phyloP scores from a whole-genome alignment of 495 filamentous ascomycete genomes.

The Penicillium coprophilum region DNA sequence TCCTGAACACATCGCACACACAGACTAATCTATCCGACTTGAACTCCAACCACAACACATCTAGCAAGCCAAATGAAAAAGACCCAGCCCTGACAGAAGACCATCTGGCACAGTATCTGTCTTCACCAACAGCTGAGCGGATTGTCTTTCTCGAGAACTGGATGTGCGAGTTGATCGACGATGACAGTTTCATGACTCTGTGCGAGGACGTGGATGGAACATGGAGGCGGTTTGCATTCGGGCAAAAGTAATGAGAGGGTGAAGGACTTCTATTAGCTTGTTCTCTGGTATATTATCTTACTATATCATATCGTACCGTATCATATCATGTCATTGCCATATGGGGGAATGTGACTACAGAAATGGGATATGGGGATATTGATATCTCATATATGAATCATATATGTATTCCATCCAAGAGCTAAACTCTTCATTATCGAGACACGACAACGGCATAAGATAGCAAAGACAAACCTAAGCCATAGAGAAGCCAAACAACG shows the following conservation, averaged over 20 bases:
- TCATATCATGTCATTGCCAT: background rate
- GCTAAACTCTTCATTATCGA: background rate
- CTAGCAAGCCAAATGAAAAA: background rate
- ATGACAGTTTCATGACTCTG: conserved; percentile 45
- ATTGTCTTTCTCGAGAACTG: conserved; percentile 39
- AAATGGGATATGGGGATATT: too few species aligned
- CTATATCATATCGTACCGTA: background rate
- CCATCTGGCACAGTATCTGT: conserved; percentile 33
- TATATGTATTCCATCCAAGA: background rate
- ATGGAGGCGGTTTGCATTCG: conserved; percentile 47
- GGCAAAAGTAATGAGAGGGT: conserved; percentile 21
- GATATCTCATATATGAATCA: background rate
- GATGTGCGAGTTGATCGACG: conserved; percentile 46
- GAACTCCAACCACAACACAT: background rate
- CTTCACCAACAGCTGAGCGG: conserved; percentile 37
- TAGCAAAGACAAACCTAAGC: background rate
- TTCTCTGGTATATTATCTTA: background rate
- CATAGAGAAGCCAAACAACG: background rate
- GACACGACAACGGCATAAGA: background rate
- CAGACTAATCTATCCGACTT: background rate
- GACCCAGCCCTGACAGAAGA: conserved; percentile 21
- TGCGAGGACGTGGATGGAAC: conserved; percentile 45
- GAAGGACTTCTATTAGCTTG: background rate
- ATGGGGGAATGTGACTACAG: background rate
- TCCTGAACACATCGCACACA: background rate